phyloP scores from a whole-genome alignment of 257 asterid species.

The Agastache rugosa region DNA sequence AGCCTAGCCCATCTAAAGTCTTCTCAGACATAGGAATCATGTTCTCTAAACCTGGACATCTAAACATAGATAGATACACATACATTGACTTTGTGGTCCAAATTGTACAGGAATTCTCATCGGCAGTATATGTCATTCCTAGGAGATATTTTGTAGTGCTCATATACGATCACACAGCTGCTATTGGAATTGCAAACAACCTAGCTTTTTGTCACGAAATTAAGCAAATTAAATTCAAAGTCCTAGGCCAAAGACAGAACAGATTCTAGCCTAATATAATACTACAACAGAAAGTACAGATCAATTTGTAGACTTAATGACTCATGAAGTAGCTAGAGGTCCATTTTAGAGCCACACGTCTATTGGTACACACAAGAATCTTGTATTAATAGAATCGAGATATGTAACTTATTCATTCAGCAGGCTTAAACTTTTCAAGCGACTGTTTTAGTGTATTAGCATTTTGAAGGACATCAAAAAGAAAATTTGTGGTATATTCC shows the following conservation, averaged over 20 bases:
- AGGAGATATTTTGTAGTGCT: neutral
- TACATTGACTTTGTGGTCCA: neutral
- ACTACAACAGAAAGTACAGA: neutral
- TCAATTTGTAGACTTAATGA: neutral
- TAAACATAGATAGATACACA: neutral
- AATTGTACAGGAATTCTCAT: neutral
- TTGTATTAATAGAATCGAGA: neutral
- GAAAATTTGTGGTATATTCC: neutral
- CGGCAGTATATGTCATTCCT: neutral
- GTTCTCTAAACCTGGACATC: neutral
- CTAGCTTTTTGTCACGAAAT: neutral
- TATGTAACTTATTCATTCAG: neutral
- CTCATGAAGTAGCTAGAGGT: neutral
- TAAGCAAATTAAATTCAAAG: neutral
- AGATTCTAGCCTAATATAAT: neutral
- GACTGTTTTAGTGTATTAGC: conserved; percentile 21
- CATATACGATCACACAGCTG: neutral
- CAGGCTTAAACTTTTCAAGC: neutral
- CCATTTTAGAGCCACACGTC: neutral
- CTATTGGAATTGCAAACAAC: neutral
- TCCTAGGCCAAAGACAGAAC: neutral
- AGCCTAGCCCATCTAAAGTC: neutral
- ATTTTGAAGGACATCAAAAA: conserved; percentile 12
- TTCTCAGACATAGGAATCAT: neutral
- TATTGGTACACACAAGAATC: neutral